Percentiles rank a stretch among this genome's conserved stretches.
These are phyloP conservation scores for Eucommia ulmoides DNA, from an alignment of 257 asterid genomes.

Conservation along the genomic window DNA sequence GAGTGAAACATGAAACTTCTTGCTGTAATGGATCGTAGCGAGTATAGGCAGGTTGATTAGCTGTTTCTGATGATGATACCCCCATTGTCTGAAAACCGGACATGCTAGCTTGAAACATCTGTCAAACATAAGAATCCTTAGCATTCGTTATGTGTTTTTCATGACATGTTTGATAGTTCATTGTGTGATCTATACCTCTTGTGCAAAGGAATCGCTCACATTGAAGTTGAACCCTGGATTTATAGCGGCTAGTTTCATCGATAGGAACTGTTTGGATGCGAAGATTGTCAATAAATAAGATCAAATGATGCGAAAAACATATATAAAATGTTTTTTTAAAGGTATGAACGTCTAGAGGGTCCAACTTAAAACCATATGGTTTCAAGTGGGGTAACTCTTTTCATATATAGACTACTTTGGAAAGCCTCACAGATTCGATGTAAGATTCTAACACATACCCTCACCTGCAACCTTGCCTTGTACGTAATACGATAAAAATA, in stretches of 20 bases:
- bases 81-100: neutral
- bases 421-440: too few relatives aligned
- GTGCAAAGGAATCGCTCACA: neutral
- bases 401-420: too few relatives aligned
- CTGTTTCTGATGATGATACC: neutral
- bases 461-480: too few relatives aligned
- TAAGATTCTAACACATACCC: too few relatives aligned
- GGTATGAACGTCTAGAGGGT: too few relatives aligned
- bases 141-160: too few relatives aligned
- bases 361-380: too few relatives aligned
- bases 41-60: neutral
- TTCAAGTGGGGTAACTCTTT: too few relatives aligned
- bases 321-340: too few relatives aligned
- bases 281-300: too few relatives aligned
- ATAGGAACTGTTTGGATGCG: conserved; percentile 1
- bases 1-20: neutral
- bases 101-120: neutral
- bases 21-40: neutral
- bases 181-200: neutral
- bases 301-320: too few relatives aligned
- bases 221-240: neutral
- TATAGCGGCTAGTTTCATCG: neutral
- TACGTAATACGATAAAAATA: too few relatives aligned
- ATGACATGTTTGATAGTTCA: neutral
- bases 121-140: neutral